These are phyloP conservation scores for Aspergillus steynii DNA, from an alignment of 495 filamentous ascomycete genomes.

Conservation along the genomic window DNA sequence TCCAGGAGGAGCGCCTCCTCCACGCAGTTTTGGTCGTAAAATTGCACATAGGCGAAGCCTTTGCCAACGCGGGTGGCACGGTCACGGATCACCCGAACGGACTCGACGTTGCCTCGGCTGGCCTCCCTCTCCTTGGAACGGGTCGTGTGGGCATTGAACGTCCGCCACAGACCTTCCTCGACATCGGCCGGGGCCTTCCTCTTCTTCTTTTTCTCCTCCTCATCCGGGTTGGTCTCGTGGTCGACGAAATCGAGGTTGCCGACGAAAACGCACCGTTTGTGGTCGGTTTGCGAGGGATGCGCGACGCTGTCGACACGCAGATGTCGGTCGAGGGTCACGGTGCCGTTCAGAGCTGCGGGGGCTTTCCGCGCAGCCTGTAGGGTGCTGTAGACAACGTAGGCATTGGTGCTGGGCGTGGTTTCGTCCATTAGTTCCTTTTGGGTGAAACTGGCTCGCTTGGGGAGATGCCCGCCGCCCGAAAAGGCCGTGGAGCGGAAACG, in stretches of 20 bases:
- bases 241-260: constrained; percentile 96
- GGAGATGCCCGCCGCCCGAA: constrained; percentile 63
- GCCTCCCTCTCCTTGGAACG: constrained; percentile 45
- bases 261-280: constrained; percentile 91
- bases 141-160: constrained; percentile 59
- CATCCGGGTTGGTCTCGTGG: constrained; percentile 63
- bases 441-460: constrained; percentile 87
- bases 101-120: constrained; percentile 77
- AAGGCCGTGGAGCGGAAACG: constrained; percentile 93
- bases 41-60: constrained; percentile 97
- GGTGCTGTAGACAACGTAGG: constrained; percentile 85
- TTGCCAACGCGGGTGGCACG: constrained; percentile 89
- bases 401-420: constrained; percentile 91
- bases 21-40: constrained; percentile 82
- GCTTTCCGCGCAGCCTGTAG: constrained; percentile 72
- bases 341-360: constrained; percentile 76
- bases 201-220: constrained; percentile 61
- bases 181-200: constrained; percentile 75
- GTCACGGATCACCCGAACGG: constrained; percentile 90
- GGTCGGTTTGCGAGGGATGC: constrained; percentile 78
- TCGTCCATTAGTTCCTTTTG: constrained; percentile 78
- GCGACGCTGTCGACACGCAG: constrained; percentile 86
- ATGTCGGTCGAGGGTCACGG: constrained; percentile 81
- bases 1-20: constrained; percentile 84
- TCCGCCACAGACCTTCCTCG: constrained; percentile 93